Evolutionary conservation across 108 stramenopile species (phyloP), one percentile per base, ranked within the genome.

Genomic region (Nitzschia sp.): DNA sequence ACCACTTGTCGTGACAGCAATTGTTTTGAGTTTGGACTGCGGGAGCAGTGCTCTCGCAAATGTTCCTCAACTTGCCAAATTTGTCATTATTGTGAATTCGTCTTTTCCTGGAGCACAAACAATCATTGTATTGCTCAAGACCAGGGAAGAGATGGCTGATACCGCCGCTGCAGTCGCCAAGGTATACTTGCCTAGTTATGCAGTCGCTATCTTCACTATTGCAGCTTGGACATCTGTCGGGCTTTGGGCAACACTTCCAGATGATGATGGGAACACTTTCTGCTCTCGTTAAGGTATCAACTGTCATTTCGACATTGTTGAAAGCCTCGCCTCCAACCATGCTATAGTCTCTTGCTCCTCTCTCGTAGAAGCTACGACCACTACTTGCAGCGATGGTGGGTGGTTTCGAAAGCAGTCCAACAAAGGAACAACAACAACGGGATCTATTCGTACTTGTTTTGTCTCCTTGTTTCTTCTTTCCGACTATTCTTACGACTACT

Each of bases 181-280:
- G 55, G 79, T 85, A 3, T 90, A 86, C 62, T 48, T 86, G 10
- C 75, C 86, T 41, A 76, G 78, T 25, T 90, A 90, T 53, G 25
- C 82, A 43, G 56, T 90, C 0, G 81, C 76, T 6, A 83, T 85
- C 20, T n/a, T 90, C 52, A 83, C 86, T 7, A 82, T 90, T 50
- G 84, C 89, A 10, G 81, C 64, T 1, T 90, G 89, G 89, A 79
- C 84, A 17, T 78, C 86, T 19, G 39, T 90, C 9, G 89, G 86
- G 17, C 63, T 87, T n/a, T 67, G 73, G 65, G 44, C 83, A 11
- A 78, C 86, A 10, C 64, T 83, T 25, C 83, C 86, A 54, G 70
- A 75, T 34, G 81, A 81, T 34, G 65, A 75, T 54, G 73, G 79
- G 10, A 25, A 34, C 26, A 63, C 72, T 2, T 60, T 72, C 10